Conservation (phyloP, 345 rosid species). For the Linum usitatissimum region DNA sequence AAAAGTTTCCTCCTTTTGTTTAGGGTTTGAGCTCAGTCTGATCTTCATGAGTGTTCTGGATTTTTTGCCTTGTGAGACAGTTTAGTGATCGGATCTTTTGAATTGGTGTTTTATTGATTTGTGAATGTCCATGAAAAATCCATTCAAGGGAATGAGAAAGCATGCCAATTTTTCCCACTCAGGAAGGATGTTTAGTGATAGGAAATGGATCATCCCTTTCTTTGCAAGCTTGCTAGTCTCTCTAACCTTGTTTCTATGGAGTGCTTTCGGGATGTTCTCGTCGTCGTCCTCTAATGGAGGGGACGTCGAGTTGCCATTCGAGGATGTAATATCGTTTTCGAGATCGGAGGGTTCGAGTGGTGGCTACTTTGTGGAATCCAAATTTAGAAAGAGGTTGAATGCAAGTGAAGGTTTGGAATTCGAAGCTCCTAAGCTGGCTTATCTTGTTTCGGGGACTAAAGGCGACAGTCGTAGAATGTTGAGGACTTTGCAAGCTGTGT, state of each 20-base stretch:
- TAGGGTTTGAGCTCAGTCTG: slow-evolving; percentile 7
- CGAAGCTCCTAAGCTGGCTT: slow-evolving; percentile 73
- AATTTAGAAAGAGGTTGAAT: slow-evolving; percentile 31
- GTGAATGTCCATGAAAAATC: slow-evolving; percentile 15
- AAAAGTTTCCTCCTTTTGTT: too few species aligned
- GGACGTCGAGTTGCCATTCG: slow-evolving; percentile 38
- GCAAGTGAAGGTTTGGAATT: slow-evolving; percentile 11
- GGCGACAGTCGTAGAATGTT: slow-evolving; percentile 87
- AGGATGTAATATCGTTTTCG: slow-evolving; percentile 27
- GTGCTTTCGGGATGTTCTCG: slow-evolving; percentile 30
- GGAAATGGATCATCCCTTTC: slow-evolving; percentile 77
- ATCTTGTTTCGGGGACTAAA: slow-evolving; percentile 85
- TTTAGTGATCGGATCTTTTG: slow-evolving; percentile 4
- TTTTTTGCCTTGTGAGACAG: neutral
- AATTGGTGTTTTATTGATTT: slow-evolving; percentile 8
- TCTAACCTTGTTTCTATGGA: slow-evolving; percentile 44
- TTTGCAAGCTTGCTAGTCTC: slow-evolving; percentile 65
- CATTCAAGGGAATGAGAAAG: slow-evolving; percentile 37
- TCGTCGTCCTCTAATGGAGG: slow-evolving; percentile 25
- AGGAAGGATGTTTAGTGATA: slow-evolving; percentile 57
- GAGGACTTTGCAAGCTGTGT: slow-evolving; percentile 89
- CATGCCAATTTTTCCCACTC: slow-evolving; percentile 39
- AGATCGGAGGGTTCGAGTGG: slow-evolving; percentile 33
- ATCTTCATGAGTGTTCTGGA: slow-evolving; percentile 11
- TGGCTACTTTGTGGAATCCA: slow-evolving; percentile 65